Evolutionary conservation across 2,329 filamentous ascomycete species (phyloP).

Genomic region (Alternaria conjuncta): DNA sequence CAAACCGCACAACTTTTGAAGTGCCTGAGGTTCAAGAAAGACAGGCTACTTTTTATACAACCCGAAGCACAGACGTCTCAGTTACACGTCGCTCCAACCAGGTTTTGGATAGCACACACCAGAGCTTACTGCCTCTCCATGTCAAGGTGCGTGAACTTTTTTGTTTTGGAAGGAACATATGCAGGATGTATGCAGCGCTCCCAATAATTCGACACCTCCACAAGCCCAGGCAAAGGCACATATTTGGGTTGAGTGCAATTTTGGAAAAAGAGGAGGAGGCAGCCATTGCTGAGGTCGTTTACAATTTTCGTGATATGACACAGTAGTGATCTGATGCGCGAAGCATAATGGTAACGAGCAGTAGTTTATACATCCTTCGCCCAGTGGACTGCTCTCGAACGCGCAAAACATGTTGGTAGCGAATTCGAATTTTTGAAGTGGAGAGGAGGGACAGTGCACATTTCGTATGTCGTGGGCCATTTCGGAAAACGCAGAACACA

Average conservation of each 20-base stretch:
- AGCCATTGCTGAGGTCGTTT: neutral
- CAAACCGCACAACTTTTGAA: neutral
- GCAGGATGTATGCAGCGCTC: too few species aligned
- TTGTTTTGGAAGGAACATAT: neutral
- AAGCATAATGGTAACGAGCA: accelerated
- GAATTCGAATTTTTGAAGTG: accelerated
- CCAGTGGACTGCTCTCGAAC: neutral
- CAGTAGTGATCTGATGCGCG: neutral
- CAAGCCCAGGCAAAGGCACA: too few species aligned
- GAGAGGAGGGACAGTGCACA: neutral
- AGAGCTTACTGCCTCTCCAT: neutral
- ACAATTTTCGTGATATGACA: neutral
- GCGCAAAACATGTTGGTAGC: too few species aligned
- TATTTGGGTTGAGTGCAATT: too few species aligned
- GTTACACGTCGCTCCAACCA: accelerated
- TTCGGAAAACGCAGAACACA: neutral
- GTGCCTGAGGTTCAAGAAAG: neutral
- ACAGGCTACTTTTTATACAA: neutral
- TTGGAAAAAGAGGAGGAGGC: neutral
- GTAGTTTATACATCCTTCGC: accelerated
- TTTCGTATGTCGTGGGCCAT: too few species aligned
- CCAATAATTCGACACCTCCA: too few species aligned
- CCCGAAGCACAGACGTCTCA: neutral
- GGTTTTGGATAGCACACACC: accelerated
- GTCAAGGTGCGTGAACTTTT: accelerated